Evolutionary conservation across 352 stramenopile genomes (phyloP).

Genomic region (Phytophthora ramorum): DNA sequence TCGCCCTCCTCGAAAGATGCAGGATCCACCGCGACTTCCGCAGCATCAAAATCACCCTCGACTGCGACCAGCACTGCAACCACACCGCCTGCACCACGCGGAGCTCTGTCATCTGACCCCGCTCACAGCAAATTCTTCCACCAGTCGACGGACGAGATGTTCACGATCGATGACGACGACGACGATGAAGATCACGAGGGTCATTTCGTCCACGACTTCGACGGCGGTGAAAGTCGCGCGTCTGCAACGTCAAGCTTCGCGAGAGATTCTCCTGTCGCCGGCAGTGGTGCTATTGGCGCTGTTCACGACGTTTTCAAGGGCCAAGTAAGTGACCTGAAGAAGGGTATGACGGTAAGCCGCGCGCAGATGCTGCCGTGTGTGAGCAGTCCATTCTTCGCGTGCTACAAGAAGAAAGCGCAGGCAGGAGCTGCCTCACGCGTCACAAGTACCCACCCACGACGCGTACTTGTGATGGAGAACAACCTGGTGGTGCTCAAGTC

Average conservation of each 20-base stretch:
- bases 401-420: constrained; percentile 85
- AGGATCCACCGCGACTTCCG: constrained; percentile 7
- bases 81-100: constrained; percentile 27
- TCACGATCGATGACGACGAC: constrained; percentile 85
- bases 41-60: constrained; percentile 12
- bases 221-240: constrained; percentile 40
- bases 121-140: constrained; percentile 53
- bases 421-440: constrained; percentile 17
- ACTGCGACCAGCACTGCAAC: constrained; percentile 1
- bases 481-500: constrained; percentile 83
- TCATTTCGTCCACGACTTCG: constrained; percentile 33
- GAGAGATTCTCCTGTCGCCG: constrained; percentile 46
- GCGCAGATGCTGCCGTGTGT: constrained; percentile 74
- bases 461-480: constrained; percentile 74
- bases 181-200: constrained; percentile 63
- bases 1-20: constrained; percentile 32
- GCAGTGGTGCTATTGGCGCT: constrained; percentile 18
- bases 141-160: constrained; percentile 77
- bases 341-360: constrained; percentile 76
- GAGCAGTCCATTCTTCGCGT: constrained; percentile 81
- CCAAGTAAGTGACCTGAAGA: constrained; percentile 53
- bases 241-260: constrained; percentile 52
- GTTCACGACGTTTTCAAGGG: constrained; percentile 68
- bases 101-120: constrained; percentile 32
- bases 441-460: constrained; percentile 58